Conservation (phyloP, 2,329 filamentous ascomycete species). For the Emergomyces orientalis region DNA sequence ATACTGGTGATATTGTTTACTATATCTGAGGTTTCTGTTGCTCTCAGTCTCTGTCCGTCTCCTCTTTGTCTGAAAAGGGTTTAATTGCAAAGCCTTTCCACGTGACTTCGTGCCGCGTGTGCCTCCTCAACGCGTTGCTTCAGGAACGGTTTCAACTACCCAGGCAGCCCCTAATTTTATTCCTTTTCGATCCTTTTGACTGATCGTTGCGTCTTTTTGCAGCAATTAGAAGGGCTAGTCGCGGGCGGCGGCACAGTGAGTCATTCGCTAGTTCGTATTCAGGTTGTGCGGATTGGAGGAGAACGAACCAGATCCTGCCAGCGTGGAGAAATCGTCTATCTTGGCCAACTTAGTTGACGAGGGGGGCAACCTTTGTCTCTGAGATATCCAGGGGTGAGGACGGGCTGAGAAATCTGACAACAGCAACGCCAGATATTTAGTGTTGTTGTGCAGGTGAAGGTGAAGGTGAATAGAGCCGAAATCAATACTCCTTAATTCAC, state of each 20-base stretch:
- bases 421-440: background rate
- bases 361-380: background rate
- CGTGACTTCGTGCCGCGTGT: constrained; percentile 18
- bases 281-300: background rate
- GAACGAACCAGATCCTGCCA: background rate
- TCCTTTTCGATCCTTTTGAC: background rate
- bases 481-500: background rate
- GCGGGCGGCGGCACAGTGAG: background rate
- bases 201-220: background rate
- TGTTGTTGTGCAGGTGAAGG: background rate
- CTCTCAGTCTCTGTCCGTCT: background rate
- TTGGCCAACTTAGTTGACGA: background rate
- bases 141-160: constrained; percentile 4
- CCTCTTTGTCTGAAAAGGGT: background rate
- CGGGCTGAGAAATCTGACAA: background rate
- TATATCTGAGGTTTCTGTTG: background rate
- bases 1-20: background rate
- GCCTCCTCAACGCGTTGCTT: constrained; percentile 13
- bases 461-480: background rate
- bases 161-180: background rate
- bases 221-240: background rate
- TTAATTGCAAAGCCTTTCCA: constrained; percentile 14
- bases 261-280: constrained; percentile 2
- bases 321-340: background rate
- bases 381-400: constrained; percentile 1